Percentiles rank a stretch among this genome's conserved stretches.
Evolutionary conservation across 148 eudicot species (phyloP).

Genomic region (Rhododendron molle): DNA sequence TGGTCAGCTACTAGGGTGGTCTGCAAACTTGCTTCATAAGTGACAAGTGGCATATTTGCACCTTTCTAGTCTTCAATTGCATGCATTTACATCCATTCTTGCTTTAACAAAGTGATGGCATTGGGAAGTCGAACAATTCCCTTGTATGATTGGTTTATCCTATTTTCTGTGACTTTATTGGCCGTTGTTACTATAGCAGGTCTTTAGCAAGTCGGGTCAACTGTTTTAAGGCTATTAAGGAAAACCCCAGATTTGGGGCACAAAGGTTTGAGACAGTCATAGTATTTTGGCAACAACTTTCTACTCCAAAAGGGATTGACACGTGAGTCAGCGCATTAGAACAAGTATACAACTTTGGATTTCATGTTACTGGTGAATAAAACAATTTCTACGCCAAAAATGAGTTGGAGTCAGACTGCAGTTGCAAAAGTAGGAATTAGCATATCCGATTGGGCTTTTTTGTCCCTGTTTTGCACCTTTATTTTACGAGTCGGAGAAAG

Average conservation of each 20-base stretch:
- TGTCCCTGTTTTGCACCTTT: background rate
- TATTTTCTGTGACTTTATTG: too few relatives aligned
- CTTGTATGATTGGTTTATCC: background rate
- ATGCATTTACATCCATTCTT: background rate
- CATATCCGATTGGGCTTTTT: background rate
- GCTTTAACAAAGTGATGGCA: background rate
- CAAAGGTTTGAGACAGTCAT: background rate
- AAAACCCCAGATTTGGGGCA: background rate
- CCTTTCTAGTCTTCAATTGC: background rate
- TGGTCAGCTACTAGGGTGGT: background rate
- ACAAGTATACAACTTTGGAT: background rate
- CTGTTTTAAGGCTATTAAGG: background rate
- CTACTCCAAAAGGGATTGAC: background rate
- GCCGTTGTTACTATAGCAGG: background rate
- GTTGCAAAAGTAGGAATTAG: background rate
- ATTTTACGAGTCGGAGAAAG: background rate
- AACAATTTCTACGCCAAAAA: background rate
- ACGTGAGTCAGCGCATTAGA: background rate
- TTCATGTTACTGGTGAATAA: background rate
- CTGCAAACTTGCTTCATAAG: background rate
- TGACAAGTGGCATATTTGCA: background rate
- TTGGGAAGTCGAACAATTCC: background rate
- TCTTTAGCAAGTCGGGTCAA: background rate
- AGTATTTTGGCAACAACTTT: background rate
- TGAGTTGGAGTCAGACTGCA: background rate